phyloP scores from a whole-genome alignment of 805 yeast genomes.

The Candida silvatica region DNA sequence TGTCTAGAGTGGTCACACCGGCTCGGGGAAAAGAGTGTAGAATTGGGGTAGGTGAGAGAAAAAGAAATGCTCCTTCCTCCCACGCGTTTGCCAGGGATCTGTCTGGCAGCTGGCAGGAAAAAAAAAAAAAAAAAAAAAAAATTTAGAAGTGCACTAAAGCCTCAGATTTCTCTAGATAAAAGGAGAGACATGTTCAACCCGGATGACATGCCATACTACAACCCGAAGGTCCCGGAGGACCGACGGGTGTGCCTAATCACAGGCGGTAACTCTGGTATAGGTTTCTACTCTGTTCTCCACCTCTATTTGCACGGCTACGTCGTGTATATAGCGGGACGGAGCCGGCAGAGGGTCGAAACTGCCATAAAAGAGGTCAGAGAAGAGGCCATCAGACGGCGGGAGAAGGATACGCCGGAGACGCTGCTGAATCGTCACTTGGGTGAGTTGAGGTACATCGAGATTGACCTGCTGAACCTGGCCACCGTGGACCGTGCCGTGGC shows the following conservation, averaged over 20 bases:
- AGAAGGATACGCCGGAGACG: constrained; percentile 11
- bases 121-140: too few relatives aligned
- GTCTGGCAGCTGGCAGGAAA: too few relatives aligned
- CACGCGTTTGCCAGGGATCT: too few relatives aligned
- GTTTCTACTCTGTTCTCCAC: constrained; percentile 69
- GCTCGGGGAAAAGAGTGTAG: too few relatives aligned
- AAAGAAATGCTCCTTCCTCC: too few relatives aligned
- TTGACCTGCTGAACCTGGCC: constrained; percentile 44
- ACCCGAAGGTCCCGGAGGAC: constrained; percentile 38
- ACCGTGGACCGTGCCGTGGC: constrained; percentile 42
- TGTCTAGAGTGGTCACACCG: too few relatives aligned
- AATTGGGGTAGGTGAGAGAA: too few relatives aligned
- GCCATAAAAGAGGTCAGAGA: constrained; percentile 47
- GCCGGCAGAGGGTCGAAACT: constrained; percentile 40
- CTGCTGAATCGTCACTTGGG: constrained; percentile 32
- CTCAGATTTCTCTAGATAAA: too few relatives aligned
- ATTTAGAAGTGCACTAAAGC: too few relatives aligned
- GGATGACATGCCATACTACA: constrained; percentile 47
- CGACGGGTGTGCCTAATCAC: constrained; percentile 66
- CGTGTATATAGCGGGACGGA: constrained; percentile 71
- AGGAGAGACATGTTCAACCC: constrained; percentile 28
- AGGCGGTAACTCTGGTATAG: constrained; percentile 79
- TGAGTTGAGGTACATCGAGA: constrained; percentile 38
- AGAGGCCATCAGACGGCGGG: constrained; percentile 38
- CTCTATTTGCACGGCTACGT: constrained; percentile 71